Evolutionary conservation across 768 basidiomycete species (phyloP).

Genomic region (Suillus brevipes): DNA sequence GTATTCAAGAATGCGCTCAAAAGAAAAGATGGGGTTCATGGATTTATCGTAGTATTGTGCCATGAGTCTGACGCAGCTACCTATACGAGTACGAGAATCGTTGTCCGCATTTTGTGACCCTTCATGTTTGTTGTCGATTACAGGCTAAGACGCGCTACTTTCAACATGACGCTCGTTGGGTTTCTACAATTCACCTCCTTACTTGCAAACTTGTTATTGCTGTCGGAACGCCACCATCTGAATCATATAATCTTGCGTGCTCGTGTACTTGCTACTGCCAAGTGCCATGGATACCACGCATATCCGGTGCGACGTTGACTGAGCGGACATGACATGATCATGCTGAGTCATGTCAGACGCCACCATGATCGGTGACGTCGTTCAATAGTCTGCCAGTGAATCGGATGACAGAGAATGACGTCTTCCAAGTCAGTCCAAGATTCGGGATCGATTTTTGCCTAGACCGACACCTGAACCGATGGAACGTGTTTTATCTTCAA

Average conservation of each 20-base stretch:
- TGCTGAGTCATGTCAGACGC: background rate
- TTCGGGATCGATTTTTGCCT: background rate
- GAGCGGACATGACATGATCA: background rate
- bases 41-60: background rate
- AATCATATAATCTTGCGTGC: background rate
- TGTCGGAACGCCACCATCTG: background rate
- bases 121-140: background rate
- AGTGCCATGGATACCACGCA: background rate
- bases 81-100: background rate
- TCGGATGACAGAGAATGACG: background rate
- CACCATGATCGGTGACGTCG: background rate
- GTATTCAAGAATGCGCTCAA: background rate
- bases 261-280: background rate
- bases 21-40: background rate
- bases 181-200: background rate
- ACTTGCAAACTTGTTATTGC: background rate
- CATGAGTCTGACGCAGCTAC: background rate
- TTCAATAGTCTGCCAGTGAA: background rate
- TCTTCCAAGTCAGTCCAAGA: background rate
- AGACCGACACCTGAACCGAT: background rate
- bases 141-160: background rate
- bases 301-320: background rate
- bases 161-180: background rate
- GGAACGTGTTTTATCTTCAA: constrained; percentile 6
- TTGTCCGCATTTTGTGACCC: background rate